These are phyloP conservation scores for Venturia aucupariae DNA, from an alignment of 2,329 filamentous ascomycete species.

Conservation along the genomic window DNA sequence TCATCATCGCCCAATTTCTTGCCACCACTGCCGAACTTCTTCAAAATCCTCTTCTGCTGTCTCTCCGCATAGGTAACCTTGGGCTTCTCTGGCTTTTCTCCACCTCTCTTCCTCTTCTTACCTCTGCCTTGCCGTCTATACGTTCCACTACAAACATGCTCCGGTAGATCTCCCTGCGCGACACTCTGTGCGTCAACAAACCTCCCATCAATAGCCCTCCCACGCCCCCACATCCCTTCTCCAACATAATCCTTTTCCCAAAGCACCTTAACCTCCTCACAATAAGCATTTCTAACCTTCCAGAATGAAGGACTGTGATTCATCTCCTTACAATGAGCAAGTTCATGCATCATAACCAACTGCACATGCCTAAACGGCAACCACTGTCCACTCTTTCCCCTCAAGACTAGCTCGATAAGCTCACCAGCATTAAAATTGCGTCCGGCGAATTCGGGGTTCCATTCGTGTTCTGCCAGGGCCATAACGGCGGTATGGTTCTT, in stretches of 20 bases:
- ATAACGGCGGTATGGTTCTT: constrained; percentile 37
- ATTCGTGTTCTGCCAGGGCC: constrained; percentile 67
- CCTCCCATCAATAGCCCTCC: constrained; percentile 49
- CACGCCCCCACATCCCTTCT: constrained; percentile 75
- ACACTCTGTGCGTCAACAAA: constrained; percentile 2
- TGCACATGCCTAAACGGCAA: constrained; percentile 76
- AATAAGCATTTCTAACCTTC: constrained; percentile 66
- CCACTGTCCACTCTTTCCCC: constrained; percentile 56
- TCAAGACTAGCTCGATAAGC: constrained; percentile 75
- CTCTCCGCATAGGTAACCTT: constrained; percentile 59
- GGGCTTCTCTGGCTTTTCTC: constrained; percentile 31
- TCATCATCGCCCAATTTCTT: constrained; percentile 61
- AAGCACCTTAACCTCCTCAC: constrained; percentile 58
- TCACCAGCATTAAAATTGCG: constrained; percentile 88
- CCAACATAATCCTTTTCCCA: constrained; percentile 66
- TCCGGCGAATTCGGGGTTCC: constrained; percentile 74
- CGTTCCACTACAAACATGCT: constrained; percentile 74
- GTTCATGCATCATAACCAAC: constrained; percentile 92
- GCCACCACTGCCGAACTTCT: constrained; percentile 68
- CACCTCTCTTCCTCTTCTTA: constrained; percentile 44
- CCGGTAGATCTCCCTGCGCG: constrained; percentile 50
- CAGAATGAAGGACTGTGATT: constrained; percentile 78
- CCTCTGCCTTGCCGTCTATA: constrained; percentile 51
- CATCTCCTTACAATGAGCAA: constrained; percentile 87
- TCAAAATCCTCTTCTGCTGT: constrained; percentile 62